Evolutionary conservation across 2,329 filamentous ascomycete genomes (phyloP).

Genomic region (Ophiostoma sp.): DNA sequence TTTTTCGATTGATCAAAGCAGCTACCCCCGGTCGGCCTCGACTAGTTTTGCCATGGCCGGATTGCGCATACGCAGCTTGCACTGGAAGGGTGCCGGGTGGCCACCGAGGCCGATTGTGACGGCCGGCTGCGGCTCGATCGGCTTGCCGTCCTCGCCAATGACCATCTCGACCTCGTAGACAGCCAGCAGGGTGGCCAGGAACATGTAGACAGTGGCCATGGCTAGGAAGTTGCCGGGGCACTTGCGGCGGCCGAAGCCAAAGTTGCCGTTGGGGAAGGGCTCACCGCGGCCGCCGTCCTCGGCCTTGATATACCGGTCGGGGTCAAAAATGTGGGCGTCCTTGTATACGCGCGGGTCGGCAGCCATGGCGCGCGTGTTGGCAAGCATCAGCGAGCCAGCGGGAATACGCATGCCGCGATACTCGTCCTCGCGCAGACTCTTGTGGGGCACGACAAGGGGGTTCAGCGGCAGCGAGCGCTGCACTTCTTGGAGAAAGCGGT

Average conservation of each 20-base stretch:
- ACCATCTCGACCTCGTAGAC: constrained; percentile 26
- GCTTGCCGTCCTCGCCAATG: constrained; percentile 24
- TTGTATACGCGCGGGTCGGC: constrained; percentile 38
- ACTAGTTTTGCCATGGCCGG: constrained; percentile 18
- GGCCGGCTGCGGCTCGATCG: constrained; percentile 25
- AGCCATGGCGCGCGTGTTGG: constrained; percentile 43
- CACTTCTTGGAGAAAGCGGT: constrained; percentile 44
- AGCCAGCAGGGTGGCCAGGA: constrained; percentile 38
- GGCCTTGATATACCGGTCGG: constrained; percentile 38
- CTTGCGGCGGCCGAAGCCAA: constrained; percentile 49
- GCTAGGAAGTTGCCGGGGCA: constrained; percentile 49
- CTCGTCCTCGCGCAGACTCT: constrained; percentile 48
- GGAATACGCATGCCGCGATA: constrained; percentile 54
- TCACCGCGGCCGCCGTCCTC: constrained; percentile 34
- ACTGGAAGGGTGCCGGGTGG: constrained; percentile 27
- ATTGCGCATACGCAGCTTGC: constrained; percentile 22
- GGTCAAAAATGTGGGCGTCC: constrained; percentile 42
- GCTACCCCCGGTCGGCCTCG: neutral
- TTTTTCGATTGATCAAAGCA: neutral
- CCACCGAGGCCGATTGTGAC: constrained; percentile 28
- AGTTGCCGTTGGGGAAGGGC: constrained; percentile 43
- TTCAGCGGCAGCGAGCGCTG: constrained; percentile 42
- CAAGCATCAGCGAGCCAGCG: constrained; percentile 43
- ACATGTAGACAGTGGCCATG: constrained; percentile 40
- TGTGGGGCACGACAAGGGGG: constrained; percentile 51